phyloP scores from a whole-genome alignment of 1,139 yeast genomes.

The Meyerozyma smithsonii region DNA sequence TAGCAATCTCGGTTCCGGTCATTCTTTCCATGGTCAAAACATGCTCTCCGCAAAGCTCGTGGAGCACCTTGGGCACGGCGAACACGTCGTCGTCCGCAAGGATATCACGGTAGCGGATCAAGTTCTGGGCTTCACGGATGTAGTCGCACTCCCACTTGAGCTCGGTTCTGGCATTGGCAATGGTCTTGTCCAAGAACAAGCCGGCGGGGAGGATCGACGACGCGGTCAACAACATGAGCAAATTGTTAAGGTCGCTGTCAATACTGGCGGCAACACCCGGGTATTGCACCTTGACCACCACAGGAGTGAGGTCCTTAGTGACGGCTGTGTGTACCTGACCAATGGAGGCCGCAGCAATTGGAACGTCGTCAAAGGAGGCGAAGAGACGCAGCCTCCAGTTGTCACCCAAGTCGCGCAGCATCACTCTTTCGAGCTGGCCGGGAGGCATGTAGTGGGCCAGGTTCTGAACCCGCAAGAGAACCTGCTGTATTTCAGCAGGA shows the following conservation, averaged over 20 bases:
- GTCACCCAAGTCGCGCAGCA: slow-evolving; percentile 68
- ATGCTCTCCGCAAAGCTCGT: slow-evolving; percentile 72
- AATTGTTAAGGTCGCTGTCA: slow-evolving; percentile 87
- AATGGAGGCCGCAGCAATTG: slow-evolving; percentile 96
- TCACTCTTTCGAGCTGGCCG: slow-evolving; percentile 75
- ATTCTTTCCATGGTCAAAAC: slow-evolving; percentile 88
- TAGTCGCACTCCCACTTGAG: slow-evolving; percentile 98
- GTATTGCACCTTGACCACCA: slow-evolving; percentile 95
- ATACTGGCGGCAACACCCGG: slow-evolving; percentile 97
- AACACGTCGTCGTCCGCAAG: slow-evolving; percentile 65
- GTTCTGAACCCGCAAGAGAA: slow-evolving; percentile 82
- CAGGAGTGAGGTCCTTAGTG: slow-evolving; percentile 55
- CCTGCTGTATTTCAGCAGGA: slow-evolving; percentile 80
- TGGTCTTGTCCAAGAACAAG: slow-evolving; percentile 82
- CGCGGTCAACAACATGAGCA: slow-evolving; percentile 77
- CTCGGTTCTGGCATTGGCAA: slow-evolving; percentile 89
- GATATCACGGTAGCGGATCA: slow-evolving; percentile 63
- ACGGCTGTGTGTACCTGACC: slow-evolving; percentile 94
- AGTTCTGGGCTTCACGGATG: slow-evolving; percentile 78
- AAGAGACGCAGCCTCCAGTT: slow-evolving; percentile 72
- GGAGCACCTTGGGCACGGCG: slow-evolving; percentile 76
- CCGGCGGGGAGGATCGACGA: slow-evolving; percentile 88
- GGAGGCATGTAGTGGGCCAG: slow-evolving; percentile 97
- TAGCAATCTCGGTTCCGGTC: slow-evolving; percentile 79
- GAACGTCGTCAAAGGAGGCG: slow-evolving; percentile 75